A percentile compares a stretch with the other conserved stretches of the same genome.
Conservation (phyloP, 2,329 filamentous ascomycete genomes). For the Leptographium flavum region DNA sequence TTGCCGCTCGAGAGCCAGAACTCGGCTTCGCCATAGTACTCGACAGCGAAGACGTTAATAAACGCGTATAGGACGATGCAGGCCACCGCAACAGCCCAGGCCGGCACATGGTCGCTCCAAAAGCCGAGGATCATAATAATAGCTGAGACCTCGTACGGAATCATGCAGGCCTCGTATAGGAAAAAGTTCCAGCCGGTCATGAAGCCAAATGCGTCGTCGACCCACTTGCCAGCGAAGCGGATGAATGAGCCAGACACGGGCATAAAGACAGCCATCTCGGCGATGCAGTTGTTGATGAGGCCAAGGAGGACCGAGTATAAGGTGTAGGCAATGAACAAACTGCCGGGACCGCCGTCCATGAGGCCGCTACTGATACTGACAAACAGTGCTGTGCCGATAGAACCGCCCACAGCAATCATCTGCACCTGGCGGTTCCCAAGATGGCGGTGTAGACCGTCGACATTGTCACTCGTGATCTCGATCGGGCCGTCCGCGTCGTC, state of each 20-base stretch:
- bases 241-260: constrained; percentile 50
- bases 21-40: constrained; percentile 23
- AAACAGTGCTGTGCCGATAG: constrained; percentile 44
- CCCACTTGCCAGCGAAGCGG: constrained; percentile 49
- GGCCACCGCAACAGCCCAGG: constrained; percentile 36
- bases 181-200: constrained; percentile 31
- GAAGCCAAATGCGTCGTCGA: constrained; percentile 51
- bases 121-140: constrained; percentile 27
- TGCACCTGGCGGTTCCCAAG: constrained; percentile 42
- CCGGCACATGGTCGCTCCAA: constrained; percentile 30
- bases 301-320: constrained; percentile 40
- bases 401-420: constrained; percentile 43
- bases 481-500: too few species aligned
- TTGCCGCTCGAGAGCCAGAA: constrained; percentile 30
- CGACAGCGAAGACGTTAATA: constrained; percentile 18
- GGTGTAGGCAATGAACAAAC: constrained; percentile 43
- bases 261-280: constrained; percentile 50
- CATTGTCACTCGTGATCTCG: too few species aligned
- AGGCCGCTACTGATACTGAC: constrained; percentile 45
- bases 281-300: constrained; percentile 49
- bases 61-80: constrained; percentile 22
- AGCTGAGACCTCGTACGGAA: constrained; percentile 27
- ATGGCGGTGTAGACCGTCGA: constrained; percentile 22
- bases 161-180: constrained; percentile 24
- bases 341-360: constrained; percentile 27